Conservation (phyloP, 2,329 filamentous ascomycete species). For the Cercospora citrullina region DNA sequence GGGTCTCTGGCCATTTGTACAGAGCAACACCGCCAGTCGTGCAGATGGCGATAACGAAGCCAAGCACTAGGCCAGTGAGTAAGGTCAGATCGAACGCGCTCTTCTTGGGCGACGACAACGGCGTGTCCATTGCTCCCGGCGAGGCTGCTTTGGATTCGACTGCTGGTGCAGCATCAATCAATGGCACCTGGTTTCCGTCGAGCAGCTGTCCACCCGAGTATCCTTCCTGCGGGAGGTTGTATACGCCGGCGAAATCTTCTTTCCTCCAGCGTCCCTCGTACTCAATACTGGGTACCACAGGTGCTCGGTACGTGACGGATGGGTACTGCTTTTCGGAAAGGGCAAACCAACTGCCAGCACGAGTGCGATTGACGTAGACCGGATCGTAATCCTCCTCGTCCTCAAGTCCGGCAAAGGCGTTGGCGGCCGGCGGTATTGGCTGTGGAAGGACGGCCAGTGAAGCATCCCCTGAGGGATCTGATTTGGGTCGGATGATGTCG, state of each 20-base stretch:
- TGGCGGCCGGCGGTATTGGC: slow-evolving; percentile 63
- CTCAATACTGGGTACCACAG: slow-evolving; percentile 58
- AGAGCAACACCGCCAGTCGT: slow-evolving; percentile 2
- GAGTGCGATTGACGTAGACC: slow-evolving; percentile 83
- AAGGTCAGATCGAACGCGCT: slow-evolving; percentile 4
- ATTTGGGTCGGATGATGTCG: slow-evolving; percentile 54
- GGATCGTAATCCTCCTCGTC: slow-evolving; percentile 43
- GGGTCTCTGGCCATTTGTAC: slow-evolving; percentile 13
- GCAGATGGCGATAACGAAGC: slow-evolving; percentile 4
- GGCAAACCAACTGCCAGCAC: slow-evolving; percentile 88
- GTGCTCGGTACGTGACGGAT: slow-evolving; percentile 71
- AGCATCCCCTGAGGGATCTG: slow-evolving; percentile 64
- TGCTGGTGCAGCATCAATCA: slow-evolving; percentile 25
- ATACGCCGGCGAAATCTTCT: slow-evolving; percentile 34
- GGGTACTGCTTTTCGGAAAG: slow-evolving; percentile 86
- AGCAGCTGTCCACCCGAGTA: slow-evolving; percentile 15
- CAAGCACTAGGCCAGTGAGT: slow-evolving; percentile 6
- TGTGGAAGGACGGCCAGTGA: slow-evolving; percentile 85
- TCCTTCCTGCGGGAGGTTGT: slow-evolving; percentile 29
- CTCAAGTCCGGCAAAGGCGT: slow-evolving; percentile 30
- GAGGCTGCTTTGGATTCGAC: neutral
- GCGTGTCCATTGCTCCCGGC: slow-evolving; percentile 9
- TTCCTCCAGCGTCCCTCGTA: slow-evolving; percentile 50
- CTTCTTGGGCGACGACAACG: slow-evolving; percentile 4
- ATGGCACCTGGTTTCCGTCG: slow-evolving; percentile 18